Evolutionary conservation across 257 asterid genomes (phyloP).

Genomic region (Ophiorrhiza pumila): DNA sequence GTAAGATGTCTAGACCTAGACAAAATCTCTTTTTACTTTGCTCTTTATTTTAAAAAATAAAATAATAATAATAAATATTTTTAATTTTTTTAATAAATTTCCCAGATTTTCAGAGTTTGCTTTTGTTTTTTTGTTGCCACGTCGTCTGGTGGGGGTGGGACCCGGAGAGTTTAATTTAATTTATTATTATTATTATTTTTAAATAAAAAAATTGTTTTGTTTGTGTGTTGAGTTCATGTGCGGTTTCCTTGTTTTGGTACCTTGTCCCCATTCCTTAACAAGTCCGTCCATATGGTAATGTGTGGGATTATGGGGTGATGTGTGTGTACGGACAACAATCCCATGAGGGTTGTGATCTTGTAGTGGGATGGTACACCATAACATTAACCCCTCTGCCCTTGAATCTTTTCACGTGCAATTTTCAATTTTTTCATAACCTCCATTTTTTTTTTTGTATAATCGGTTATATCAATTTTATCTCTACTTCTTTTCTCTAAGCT

Average conservation of each 20-base stretch:
- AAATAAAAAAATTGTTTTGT: too few relatives aligned
- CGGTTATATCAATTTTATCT: too few relatives aligned
- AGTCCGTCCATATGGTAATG: conserved; percentile 1
- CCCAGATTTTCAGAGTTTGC: background rate
- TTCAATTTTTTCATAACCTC: background rate
- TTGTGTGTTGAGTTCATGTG: conserved; percentile 34
- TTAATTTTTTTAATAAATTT: background rate
- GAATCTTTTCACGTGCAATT: background rate
- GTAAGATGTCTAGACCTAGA: conserved; percentile 32
- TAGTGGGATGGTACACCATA: conserved; percentile 20
- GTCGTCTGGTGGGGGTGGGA: conserved; percentile 27
- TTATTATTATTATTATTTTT: too few relatives aligned
- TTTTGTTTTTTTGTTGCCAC: conserved; percentile 20
- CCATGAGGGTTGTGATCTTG: conserved; percentile 11
- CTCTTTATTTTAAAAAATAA: too few relatives aligned
- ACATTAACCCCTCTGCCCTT: background rate
- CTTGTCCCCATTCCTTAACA: conserved; percentile 51
- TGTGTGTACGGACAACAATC: conserved; percentile 37
- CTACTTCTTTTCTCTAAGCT: too few relatives aligned
- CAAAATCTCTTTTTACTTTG: background rate
- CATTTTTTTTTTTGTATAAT: too few relatives aligned
- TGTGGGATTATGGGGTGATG: conserved; percentile 21
- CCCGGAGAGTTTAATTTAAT: too few relatives aligned
- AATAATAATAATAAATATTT: too few relatives aligned
- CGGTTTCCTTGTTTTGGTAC: conserved; percentile 41